Conservation (phyloP, 768 basidiomycete genomes). For the Mycena vulgaris region DNA sequence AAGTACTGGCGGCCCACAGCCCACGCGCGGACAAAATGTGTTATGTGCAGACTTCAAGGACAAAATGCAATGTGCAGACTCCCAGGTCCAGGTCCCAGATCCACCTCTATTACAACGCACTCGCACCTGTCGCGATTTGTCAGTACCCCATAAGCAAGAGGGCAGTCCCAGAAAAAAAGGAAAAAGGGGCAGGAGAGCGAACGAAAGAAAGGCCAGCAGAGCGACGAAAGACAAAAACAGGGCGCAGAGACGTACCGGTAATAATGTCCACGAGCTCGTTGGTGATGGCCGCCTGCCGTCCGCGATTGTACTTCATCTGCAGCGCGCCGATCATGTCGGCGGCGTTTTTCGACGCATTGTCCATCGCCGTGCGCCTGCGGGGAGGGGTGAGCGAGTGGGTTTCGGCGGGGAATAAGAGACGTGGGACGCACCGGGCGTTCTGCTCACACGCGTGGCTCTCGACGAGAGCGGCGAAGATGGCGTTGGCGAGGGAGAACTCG, state of each 20-base stretch:
- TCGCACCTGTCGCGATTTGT: no score
- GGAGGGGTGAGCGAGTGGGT: background rate
- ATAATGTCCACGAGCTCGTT: constrained; percentile 95
- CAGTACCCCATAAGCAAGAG: no score
- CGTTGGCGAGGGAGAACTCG: constrained; percentile 96
- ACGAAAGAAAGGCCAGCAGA: background rate
- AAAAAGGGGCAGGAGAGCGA: background rate
- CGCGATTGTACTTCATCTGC: constrained; percentile 97
- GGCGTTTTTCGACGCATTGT: constrained; percentile 99
- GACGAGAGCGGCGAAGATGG: constrained; percentile 92
- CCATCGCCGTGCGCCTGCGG: constrained; percentile 94
- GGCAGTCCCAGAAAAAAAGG: background rate
- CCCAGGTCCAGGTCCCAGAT: no score
- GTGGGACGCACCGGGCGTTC: constrained; percentile 78
- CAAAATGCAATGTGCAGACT: no score
- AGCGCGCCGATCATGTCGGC: constrained; percentile 89
- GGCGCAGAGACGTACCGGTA: constrained; percentile 71
- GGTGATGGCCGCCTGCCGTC: constrained; percentile 97
- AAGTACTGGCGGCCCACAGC: no score
- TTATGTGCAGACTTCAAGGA: no score
- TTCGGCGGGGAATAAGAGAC: constrained; percentile 8
- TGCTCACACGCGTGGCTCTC: constrained; percentile 97
- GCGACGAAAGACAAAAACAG: background rate
- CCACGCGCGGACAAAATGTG: no score
- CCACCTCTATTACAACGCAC: no score